phyloP scores from a whole-genome alignment of 1,284 basidiomycete genomes.

The Austroboletus novae-zelandiae region DNA sequence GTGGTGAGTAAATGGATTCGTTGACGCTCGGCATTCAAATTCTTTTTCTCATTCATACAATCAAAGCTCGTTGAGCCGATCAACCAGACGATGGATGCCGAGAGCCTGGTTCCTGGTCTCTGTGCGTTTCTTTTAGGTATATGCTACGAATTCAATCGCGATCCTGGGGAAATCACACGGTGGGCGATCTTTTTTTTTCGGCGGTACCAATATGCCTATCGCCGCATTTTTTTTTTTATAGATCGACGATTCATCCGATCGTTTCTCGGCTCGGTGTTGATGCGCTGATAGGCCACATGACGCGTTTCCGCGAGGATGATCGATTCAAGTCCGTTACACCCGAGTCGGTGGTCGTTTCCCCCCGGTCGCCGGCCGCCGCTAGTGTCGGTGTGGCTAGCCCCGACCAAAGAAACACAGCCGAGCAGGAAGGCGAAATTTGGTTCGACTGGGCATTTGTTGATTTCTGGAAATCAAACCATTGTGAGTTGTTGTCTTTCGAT shows the following conservation, averaged over 20 bases:
- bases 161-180: conserved; percentile 90
- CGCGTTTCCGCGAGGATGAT: conserved; percentile 85
- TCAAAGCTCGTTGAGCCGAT: conserved; percentile 88
- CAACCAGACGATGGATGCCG: conserved; percentile 84
- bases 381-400: neutral
- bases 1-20: conserved; percentile 56
- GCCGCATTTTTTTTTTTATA: conserved; percentile 26
- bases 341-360: conserved; percentile 61
- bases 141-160: conserved; percentile 93
- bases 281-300: conserved; percentile 84
- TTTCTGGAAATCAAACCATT: conserved; percentile 97
- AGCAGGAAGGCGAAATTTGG: conserved; percentile 88
- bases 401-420: conserved; percentile 31
- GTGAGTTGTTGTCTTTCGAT: conserved; percentile 47
- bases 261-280: conserved; percentile 85
- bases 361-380: conserved; percentile 36
- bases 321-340: conserved; percentile 89
- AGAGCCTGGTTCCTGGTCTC: conserved; percentile 86
- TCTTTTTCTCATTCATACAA: too few relatives aligned
- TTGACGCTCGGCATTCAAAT: neutral
- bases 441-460: conserved; percentile 99
- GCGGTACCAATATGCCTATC: neutral
- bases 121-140: conserved; percentile 91
- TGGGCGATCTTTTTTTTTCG: conserved; percentile 29
- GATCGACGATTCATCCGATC: conserved; percentile 84